phyloP scores from a whole-genome alignment of 345 rosid species.

The Orychophragmus violaceus region DNA sequence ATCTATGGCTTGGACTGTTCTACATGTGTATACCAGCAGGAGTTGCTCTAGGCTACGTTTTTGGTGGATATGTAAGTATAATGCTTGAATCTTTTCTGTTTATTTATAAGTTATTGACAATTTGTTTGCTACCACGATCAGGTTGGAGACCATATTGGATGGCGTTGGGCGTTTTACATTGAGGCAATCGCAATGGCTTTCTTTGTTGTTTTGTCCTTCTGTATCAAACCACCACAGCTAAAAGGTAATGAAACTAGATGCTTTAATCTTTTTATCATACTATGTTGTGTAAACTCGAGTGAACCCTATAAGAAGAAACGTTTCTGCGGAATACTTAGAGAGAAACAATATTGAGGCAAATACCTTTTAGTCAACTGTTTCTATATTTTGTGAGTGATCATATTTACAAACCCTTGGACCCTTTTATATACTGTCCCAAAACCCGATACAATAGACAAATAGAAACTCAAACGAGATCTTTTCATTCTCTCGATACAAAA shows the following conservation, averaged over 20 bases:
- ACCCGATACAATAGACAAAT: no score
- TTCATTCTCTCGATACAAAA: no score
- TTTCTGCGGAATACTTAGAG: no score
- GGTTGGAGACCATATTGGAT: constrained; percentile 61
- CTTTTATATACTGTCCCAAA: no score
- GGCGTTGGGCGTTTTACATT: constrained; percentile 87
- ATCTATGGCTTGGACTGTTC: constrained; percentile 84
- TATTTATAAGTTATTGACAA: background rate
- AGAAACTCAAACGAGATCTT: no score
- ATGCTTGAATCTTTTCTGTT: background rate
- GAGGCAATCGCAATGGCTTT: constrained; percentile 85
- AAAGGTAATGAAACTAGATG: constrained; percentile 46
- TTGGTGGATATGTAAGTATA: constrained; percentile 78
- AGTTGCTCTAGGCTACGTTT: constrained; percentile 83
- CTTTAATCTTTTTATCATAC: no score
- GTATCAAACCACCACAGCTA: constrained; percentile 76
- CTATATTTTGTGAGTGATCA: no score
- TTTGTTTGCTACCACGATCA: constrained; percentile 20
- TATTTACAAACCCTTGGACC: no score
- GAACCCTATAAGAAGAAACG: no score
- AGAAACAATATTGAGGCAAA: no score
- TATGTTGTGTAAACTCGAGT: no score
- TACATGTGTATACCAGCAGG: constrained; percentile 98
- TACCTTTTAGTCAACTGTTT: no score
- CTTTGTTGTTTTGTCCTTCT: constrained; percentile 65